Conservation (phyloP, 805 yeast genomes). For the Candida boidinii region DNA sequence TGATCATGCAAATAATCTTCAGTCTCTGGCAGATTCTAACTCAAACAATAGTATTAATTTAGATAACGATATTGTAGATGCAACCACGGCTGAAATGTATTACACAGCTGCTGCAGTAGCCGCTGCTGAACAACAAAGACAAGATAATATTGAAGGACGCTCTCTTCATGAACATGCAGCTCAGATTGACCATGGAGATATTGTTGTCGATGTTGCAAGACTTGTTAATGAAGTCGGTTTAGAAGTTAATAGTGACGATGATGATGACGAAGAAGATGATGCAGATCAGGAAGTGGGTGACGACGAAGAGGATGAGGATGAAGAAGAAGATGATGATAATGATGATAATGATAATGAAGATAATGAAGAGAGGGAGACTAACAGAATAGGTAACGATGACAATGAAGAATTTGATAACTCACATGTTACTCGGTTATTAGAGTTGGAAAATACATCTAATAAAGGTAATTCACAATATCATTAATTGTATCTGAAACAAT, state of each 20-base stretch:
- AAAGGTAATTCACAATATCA: slow-evolving; percentile 14
- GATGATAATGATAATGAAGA: slow-evolving; percentile 1
- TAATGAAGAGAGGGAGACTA: background rate
- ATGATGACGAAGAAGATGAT: background rate
- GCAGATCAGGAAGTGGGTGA: slow-evolving; percentile 1
- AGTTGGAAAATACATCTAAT: slow-evolving; percentile 11
- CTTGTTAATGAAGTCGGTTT: no score
- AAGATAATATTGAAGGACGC: background rate
- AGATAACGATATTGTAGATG: slow-evolving; percentile 2
- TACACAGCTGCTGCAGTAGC: background rate
- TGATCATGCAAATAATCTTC: no score
- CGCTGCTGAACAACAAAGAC: slow-evolving; percentile 2
- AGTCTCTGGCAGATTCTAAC: slow-evolving; percentile 6
- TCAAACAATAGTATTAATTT: slow-evolving; percentile 1
- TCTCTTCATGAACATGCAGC: background rate
- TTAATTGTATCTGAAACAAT: background rate
- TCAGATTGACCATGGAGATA: background rate
- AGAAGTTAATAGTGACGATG: slow-evolving; percentile 1
- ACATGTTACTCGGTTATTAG: background rate
- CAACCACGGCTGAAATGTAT: background rate
- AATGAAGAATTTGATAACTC: background rate
- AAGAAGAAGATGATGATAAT: background rate
- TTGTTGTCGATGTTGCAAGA: background rate
- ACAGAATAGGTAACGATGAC: slow-evolving; percentile 3
- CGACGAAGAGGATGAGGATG: slow-evolving; percentile 1